Conservation (phyloP, 352 stramenopile genomes). For the Pythium folliculosum region DNA sequence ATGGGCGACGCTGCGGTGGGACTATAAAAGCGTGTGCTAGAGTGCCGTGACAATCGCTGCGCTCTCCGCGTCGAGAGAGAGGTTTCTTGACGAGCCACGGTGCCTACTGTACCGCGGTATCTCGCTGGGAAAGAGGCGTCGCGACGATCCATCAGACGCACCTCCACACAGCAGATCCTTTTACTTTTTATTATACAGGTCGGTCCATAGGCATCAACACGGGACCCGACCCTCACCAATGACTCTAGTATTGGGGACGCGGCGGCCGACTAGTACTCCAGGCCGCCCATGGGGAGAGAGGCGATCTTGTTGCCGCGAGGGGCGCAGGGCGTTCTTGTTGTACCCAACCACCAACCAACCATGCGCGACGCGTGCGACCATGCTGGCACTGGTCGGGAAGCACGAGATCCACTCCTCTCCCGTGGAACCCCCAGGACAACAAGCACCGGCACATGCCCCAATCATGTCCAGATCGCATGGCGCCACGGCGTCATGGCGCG, state of each 20-base stretch:
- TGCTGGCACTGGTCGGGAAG: too few relatives aligned
- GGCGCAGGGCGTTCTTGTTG: too few relatives aligned
- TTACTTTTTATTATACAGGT: neutral
- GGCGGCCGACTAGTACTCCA: neutral
- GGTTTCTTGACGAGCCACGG: too few relatives aligned
- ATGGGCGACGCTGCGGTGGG: neutral
- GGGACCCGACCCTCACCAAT: neutral
- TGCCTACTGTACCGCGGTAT: too few relatives aligned
- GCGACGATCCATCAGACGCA: neutral
- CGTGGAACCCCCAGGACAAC: too few relatives aligned
- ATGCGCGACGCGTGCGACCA: too few relatives aligned
- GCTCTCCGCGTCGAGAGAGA: too few relatives aligned
- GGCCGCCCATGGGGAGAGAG: neutral
- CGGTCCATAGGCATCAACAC: neutral
- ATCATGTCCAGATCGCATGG: neutral
- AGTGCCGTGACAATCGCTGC: neutral
- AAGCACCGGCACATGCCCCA: too few relatives aligned
- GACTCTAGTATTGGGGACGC: neutral
- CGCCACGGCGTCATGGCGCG: neutral
- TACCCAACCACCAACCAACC: too few relatives aligned
- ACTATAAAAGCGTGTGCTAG: neutral
- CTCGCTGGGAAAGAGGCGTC: constrained; percentile 1
- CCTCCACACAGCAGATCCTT: neutral
- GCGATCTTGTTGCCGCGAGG: neutral
- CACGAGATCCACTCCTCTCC: too few relatives aligned